These are phyloP conservation scores for Jacaranda mimosifolia DNA, from an alignment of 257 asterid species.

Conservation along the genomic window DNA sequence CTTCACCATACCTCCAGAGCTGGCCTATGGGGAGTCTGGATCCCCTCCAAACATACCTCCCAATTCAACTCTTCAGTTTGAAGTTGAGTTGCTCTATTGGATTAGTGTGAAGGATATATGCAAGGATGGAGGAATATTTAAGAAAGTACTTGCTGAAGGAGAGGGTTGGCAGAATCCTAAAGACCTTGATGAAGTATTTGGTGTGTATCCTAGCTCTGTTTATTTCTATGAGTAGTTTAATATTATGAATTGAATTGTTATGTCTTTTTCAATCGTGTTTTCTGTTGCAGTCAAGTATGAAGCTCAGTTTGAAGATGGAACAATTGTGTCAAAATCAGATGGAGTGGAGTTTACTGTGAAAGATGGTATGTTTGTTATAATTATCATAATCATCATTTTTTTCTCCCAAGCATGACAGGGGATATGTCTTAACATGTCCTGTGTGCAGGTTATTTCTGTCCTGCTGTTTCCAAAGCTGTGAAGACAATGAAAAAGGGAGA, in stretches of 20 bases:
- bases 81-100: conserved; percentile 67
- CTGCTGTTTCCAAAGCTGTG: conserved; percentile 58
- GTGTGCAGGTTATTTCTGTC: conserved; percentile 58
- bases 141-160: conserved; percentile 59
- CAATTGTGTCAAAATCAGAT: conserved; percentile 50
- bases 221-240: neutral
- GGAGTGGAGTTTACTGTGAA: conserved; percentile 60
- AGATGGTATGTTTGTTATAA: conserved; percentile 45
- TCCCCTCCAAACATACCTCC: conserved; percentile 69
- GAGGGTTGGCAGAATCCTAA: conserved; percentile 72
- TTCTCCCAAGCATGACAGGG: neutral
- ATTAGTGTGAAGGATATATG: conserved; percentile 57
- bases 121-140: conserved; percentile 68
- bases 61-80: conserved; percentile 63
- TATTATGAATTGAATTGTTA: neutral
- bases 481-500: conserved; percentile 74
- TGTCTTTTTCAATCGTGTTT: neutral
- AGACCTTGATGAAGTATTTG: conserved; percentile 64
- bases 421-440: neutral
- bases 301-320: conserved; percentile 58
- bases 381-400: neutral
- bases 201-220: conserved; percentile 33
- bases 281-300: conserved; percentile 56
- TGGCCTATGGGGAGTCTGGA: conserved; percentile 69
- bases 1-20: conserved; percentile 59